Percentiles rank a stretch among this genome's conserved stretches.
These are phyloP conservation scores for Silene vulgaris DNA, from an alignment of 179 eudicot genomes.

Conservation along the genomic window DNA sequence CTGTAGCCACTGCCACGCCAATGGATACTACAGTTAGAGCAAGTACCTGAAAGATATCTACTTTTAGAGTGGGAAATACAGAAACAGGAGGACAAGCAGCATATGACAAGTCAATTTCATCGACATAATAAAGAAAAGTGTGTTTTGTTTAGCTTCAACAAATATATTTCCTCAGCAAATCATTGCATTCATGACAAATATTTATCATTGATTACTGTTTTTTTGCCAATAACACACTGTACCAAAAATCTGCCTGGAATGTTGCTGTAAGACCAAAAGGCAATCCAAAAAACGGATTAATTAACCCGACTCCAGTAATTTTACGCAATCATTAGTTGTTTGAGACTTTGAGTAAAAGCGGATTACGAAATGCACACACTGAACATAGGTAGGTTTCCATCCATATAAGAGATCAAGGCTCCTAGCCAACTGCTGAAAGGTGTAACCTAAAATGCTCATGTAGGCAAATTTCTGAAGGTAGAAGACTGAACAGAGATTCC, in stretches of 20 bases:
- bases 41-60: constrained; percentile 48
- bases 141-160: background rate
- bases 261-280: background rate
- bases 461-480: too few relatives aligned
- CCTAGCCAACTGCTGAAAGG: too few relatives aligned
- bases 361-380: too few relatives aligned
- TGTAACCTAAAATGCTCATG: too few relatives aligned
- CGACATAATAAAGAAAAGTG: background rate
- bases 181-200: background rate
- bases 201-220: too few relatives aligned
- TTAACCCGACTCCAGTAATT: too few relatives aligned
- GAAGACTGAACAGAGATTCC: too few relatives aligned
- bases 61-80: constrained; percentile 10
- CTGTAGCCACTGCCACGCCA: constrained; percentile 93
- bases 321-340: background rate
- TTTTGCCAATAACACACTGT: background rate
- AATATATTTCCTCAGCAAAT: background rate
- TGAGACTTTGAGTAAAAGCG: too few relatives aligned
- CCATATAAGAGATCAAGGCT: too few relatives aligned
- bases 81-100: constrained; percentile 10
- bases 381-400: too few relatives aligned
- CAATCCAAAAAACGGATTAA: background rate
- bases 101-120: background rate
- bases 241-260: background rate
- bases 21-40: constrained; percentile 63